These are phyloP conservation scores for Trichoderma simmonsii DNA, from an alignment of 2,329 filamentous ascomycete species.

Conservation along the genomic window DNA sequence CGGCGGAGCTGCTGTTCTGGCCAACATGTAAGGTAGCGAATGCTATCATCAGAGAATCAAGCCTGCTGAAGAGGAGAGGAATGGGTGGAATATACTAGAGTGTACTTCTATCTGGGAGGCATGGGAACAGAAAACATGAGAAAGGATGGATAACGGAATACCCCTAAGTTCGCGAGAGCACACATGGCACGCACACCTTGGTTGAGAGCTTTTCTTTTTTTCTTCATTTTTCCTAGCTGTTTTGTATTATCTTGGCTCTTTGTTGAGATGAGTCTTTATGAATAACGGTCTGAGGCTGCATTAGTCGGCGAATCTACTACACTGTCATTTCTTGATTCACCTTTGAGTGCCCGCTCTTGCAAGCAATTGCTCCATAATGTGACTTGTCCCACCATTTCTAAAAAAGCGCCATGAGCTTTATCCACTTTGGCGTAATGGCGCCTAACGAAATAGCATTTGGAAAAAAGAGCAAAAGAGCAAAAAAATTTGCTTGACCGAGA, in stretches of 20 bases:
- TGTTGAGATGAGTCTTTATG: background rate
- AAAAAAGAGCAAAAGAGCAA: background rate
- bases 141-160: background rate
- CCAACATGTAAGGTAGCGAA: constrained; percentile 39
- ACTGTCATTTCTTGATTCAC: constrained; percentile 4
- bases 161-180: constrained; percentile 1
- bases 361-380: background rate
- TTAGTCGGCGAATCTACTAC: constrained; percentile 1
- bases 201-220: background rate
- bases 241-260: background rate
- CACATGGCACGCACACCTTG: background rate
- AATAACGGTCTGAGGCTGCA: constrained; percentile 10
- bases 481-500: background rate
- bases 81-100: background rate
- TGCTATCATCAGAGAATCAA: background rate
- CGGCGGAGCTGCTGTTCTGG: constrained; percentile 45
- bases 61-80: background rate
- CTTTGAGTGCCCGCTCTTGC: background rate
- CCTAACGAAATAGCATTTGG: background rate
- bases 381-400: background rate
- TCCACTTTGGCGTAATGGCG: background rate
- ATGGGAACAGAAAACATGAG: background rate
- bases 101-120: background rate
- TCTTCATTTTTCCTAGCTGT: background rate
- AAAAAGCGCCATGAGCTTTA: background rate